Conservation (phyloP, 306 rosid genomes). For the Gastrolobium villosum region DNA sequence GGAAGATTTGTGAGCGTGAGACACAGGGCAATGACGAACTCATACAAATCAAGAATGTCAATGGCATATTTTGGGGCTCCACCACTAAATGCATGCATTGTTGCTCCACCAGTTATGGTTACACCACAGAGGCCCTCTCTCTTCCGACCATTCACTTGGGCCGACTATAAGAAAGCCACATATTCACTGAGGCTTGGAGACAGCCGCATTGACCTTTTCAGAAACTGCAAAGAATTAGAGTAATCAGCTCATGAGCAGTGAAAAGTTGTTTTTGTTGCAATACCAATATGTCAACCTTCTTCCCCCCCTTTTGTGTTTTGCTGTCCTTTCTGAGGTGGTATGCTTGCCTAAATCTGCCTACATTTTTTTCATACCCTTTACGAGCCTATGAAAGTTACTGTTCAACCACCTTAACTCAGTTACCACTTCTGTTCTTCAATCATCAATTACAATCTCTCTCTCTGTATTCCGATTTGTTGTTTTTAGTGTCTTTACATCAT, state of each 20-base stretch:
- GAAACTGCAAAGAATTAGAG: slow-evolving; percentile 20
- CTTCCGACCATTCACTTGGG: slow-evolving; percentile 84
- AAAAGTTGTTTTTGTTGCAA: slow-evolving; percentile 28
- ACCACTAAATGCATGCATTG: slow-evolving; percentile 57
- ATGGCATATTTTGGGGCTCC: slow-evolving; percentile 81
- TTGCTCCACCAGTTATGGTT: slow-evolving; percentile 65
- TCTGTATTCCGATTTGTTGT: background rate
- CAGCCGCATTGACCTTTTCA: slow-evolving; percentile 68
- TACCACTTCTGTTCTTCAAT: slow-evolving; percentile 29
- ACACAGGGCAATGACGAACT: slow-evolving; percentile 74
- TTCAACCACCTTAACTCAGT: slow-evolving; percentile 16
- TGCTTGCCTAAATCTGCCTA: slow-evolving; percentile 35
- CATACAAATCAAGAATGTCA: slow-evolving; percentile 67
- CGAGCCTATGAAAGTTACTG: slow-evolving; percentile 14
- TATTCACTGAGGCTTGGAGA: slow-evolving; percentile 75
- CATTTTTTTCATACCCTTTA: slow-evolving; percentile 28
- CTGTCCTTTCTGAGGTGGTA: slow-evolving; percentile 28
- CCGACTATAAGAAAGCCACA: slow-evolving; percentile 73
- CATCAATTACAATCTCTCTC: slow-evolving; percentile 12
- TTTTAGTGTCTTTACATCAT: slow-evolving; percentile 4
- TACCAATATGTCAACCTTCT: slow-evolving; percentile 3
- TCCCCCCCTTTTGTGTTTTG: background rate
- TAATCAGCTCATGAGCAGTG: background rate
- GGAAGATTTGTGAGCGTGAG: slow-evolving; percentile 81
- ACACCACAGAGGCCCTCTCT: slow-evolving; percentile 60